Base-by-base conservation (phyloP, 202 grass and related monocot species). In the Alloteropsis angusta region DNA sequence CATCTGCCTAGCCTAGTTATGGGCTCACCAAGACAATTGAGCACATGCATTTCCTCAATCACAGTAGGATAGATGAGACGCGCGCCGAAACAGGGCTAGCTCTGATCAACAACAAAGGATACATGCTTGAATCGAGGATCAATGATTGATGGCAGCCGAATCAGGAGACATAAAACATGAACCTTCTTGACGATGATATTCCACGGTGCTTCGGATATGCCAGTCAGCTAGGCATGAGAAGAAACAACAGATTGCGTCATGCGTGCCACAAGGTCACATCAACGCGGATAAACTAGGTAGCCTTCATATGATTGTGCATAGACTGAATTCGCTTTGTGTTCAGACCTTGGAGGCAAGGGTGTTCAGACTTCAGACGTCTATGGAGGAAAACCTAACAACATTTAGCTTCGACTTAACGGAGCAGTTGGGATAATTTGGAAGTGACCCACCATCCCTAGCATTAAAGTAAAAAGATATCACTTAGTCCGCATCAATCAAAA, bases 321-420 rank as follows among this genome's bases (percentile, higher is more conserved):
- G 13, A 46, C 63, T 50, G 30, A 30, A 32, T 22, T 65, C 34
- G 47, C n/a, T 36, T 64, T 55, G 43, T 6, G 22, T 79, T 78
- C 59, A 79, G 49, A 83, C 74, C 72, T 74, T 18, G 9, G 9
- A 52, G 60, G 9, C 49, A 5, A 26, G 42, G 23, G 67, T 52
- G 67, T 87, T 53, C 84, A 68, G 46, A 65, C 57, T 87, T 53
- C 84, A 68, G 46, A 65, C 57, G 71, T 73, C 19, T 7, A 34
- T 57, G 59, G 21, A 70, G 22, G 18, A 19, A 18, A 75, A 43
- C 47, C 34, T 43, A 43, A 72, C 16, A 32, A 59, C 46, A 57
- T 23, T 56, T 21, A 56, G 53, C 37, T 30, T 16, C 21, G 48
- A 30, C 16, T 72, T 58, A 14, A 65, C 65, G 10, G n/a, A 71